These are phyloP conservation scores for Phytophthora foliorum DNA, from an alignment of 352 stramenopile genomes.

Conservation along the genomic window DNA sequence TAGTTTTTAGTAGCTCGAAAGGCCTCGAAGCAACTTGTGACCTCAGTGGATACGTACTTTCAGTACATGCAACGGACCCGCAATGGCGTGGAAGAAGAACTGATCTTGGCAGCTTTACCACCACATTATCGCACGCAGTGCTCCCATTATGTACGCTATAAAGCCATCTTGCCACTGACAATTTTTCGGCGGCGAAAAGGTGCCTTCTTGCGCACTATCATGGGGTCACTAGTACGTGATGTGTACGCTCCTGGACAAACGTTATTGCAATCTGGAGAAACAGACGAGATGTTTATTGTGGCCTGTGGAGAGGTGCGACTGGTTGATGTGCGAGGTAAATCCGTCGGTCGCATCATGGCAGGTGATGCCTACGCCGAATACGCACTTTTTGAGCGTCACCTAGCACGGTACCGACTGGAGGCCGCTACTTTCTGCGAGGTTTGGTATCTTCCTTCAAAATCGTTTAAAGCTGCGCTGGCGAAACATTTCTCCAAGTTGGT, in stretches of 20 bases:
- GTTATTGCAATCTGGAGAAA: constrained; percentile 36
- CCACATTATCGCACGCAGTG: constrained; percentile 63
- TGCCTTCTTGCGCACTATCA: constrained; percentile 61
- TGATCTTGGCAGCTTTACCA: constrained; percentile 55
- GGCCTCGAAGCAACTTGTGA: constrained; percentile 38
- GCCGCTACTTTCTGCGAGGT: constrained; percentile 62
- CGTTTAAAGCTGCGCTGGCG: constrained; percentile 54
- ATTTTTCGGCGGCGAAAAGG: constrained; percentile 61
- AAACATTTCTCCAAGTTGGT: constrained; percentile 72
- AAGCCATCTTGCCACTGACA: constrained; percentile 50
- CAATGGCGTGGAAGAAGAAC: constrained; percentile 61
- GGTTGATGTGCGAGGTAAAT: constrained; percentile 25
- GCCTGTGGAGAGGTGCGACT: constrained; percentile 54
- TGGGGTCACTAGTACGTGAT: constrained; percentile 52
- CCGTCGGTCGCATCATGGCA: constrained; percentile 35
- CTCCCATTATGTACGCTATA: constrained; percentile 62
- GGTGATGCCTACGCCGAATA: constrained; percentile 60
- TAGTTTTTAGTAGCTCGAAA: constrained; percentile 60
- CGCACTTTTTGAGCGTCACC: constrained; percentile 55
- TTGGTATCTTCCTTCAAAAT: constrained; percentile 46
- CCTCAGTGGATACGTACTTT: constrained; percentile 63
- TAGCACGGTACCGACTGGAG: constrained; percentile 40
- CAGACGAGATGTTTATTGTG: constrained; percentile 69
- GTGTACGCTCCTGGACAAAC: constrained; percentile 59
- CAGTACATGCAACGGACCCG: constrained; percentile 82